Evolutionary conservation across 768 basidiomycete genomes (phyloP), one percentile per base, ranked within the genome.

Genomic region (Leccinum subtestaceum): DNA sequence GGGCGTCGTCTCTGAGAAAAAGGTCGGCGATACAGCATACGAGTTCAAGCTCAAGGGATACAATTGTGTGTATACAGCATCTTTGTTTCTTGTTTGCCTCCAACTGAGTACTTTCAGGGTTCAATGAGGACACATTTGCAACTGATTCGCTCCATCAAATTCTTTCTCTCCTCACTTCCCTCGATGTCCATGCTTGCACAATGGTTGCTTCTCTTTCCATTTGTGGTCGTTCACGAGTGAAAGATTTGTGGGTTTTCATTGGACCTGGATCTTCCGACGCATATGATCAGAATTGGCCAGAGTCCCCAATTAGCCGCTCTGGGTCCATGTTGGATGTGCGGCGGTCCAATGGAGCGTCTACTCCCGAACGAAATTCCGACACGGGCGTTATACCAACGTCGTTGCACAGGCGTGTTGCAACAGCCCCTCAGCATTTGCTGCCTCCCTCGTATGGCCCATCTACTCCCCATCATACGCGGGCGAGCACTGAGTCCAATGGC

Each of bases 1-100:
- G 63, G 90, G 89, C 17, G 87, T 91, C 10, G 83, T 87, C 8
- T 84, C 85, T 1, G 89, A 91, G 71, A 89, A 85, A 77, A 91
- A 88, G 65, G 78, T 90, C 2, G 86, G 82, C 4, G 83, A 87
- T 27, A 82, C 82, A 57, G 82, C 84, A 7, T 91, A 83, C 68
- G 89, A 91, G 70, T 91, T 91, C 74, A 91, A 88, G 72, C 76
- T 91, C 53, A 89, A 89, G 65, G 90, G 89, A 23, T 91, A 91
- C 69, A 85, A 81, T 76, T 89, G 90, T 90, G 69, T 55, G 83
- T 74, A 58, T 53, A 56, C 43, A 58, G 54, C 17, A 50, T 34
- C 38, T 53, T 49, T 61, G 59, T 55, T 56, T 31, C 59, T 43
- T 63, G 62, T 53, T 57, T 57, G 57, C 55, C 56, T 60, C 60